Conservation (phyloP, 306 rosid genomes). For the Quercus cerris region DNA sequence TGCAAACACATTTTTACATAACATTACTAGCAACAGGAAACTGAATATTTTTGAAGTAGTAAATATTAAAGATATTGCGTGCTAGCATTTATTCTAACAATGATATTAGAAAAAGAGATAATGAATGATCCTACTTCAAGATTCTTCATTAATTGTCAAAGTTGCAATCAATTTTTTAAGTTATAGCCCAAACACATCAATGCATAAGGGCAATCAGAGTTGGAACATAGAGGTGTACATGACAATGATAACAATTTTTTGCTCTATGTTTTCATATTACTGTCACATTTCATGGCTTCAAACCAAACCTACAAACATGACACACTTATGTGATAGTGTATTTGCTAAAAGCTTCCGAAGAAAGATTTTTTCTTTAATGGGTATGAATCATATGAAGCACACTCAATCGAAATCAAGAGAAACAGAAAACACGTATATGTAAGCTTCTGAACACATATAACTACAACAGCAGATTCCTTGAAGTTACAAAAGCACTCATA, state of each 20-base stretch:
- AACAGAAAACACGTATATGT: too few relatives aligned
- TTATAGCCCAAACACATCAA: background rate
- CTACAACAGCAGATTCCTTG: too few relatives aligned
- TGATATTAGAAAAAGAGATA: background rate
- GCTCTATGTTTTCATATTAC: background rate
- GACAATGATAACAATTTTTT: background rate
- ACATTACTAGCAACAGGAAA: constrained; percentile 1
- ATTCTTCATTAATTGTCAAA: background rate
- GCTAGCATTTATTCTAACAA: background rate
- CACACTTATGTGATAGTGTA: background rate
- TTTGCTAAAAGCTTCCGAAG: background rate
- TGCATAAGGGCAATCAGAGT: background rate
- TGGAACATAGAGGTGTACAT: background rate
- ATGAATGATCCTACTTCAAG: background rate
- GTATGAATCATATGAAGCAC: background rate
- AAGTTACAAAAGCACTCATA: background rate
- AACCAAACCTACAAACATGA: background rate
- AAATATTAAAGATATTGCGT: too few relatives aligned
- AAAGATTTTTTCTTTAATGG: background rate
- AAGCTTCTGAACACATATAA: too few relatives aligned
- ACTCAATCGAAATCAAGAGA: background rate
- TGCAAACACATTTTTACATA: constrained; percentile 22
- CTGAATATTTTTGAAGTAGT: background rate
- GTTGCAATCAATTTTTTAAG: background rate
- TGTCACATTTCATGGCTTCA: background rate